A percentile compares a stretch with the other conserved stretches of the same genome.
phyloP scores from a whole-genome alignment of 2,329 filamentous ascomycete species.

The Ilyonectria robusta region DNA sequence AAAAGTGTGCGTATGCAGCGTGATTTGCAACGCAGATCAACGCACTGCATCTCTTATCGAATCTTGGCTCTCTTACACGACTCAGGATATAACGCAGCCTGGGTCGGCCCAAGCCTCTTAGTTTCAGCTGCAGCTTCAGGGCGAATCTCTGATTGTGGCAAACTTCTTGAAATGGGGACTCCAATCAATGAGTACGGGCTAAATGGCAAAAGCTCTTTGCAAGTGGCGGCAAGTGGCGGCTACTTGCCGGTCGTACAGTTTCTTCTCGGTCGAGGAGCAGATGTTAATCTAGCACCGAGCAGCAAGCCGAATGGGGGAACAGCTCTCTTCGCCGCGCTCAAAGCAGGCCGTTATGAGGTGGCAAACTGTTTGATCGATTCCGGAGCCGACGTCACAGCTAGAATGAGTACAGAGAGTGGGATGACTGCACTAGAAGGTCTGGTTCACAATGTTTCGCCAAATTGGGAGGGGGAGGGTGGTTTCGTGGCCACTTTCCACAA shows the following conservation, averaged over 20 bases:
- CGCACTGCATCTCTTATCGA: not conserved
- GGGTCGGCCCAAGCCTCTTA: not conserved
- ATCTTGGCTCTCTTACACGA: not conserved
- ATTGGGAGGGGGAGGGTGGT: no score
- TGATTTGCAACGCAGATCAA: no score
- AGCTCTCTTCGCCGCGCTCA: not conserved
- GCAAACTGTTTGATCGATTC: not conserved
- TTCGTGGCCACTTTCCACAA: not conserved
- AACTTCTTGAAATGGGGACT: not conserved
- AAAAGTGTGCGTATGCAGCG: no score
- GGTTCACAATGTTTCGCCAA: not conserved
- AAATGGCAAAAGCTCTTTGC: not conserved
- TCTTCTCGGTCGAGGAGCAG: not conserved
- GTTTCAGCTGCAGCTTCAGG: not conserved
- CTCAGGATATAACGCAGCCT: not conserved
- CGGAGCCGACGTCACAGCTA: not conserved
- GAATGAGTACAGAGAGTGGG: not conserved
- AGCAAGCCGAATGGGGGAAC: not conserved
- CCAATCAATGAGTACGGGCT: not conserved
- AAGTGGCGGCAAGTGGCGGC: not conserved
- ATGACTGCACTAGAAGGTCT: not conserved
- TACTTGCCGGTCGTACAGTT: not conserved
- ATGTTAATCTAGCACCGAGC: not conserved
- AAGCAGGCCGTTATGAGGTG: not conserved
- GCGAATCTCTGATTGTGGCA: not conserved